Evolutionary conservation across 495 filamentous ascomycete genomes (phyloP).

Genomic region (Podospora appendiculata): DNA sequence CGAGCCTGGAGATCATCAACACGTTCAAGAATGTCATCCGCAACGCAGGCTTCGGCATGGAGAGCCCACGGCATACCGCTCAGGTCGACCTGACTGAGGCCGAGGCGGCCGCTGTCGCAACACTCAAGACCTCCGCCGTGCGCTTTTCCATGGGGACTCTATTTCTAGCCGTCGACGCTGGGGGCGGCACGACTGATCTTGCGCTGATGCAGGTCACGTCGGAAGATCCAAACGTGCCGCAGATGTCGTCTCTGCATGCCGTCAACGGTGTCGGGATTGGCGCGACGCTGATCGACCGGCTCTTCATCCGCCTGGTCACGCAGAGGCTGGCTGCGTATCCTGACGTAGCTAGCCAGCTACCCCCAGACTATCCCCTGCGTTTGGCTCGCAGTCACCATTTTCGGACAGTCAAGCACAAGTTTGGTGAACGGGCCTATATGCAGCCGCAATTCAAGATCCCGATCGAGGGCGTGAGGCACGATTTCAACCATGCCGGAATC

Average conservation of each 20-base stretch:
- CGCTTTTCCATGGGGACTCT: constrained; percentile 20
- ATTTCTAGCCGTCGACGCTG: constrained; percentile 29
- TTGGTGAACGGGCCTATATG: constrained; percentile 29
- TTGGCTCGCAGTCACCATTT: constrained; percentile 25
- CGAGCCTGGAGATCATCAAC: constrained; percentile 48
- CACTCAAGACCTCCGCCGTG: constrained; percentile 25
- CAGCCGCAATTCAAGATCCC: constrained; percentile 22
- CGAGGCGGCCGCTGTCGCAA: constrained; percentile 56
- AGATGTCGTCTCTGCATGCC: constrained; percentile 25
- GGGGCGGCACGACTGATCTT: constrained; percentile 31
- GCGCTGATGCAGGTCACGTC: constrained; percentile 28
- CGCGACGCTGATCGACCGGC: constrained; percentile 27
- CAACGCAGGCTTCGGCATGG: constrained; percentile 43
- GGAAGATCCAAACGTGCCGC: constrained; percentile 17
- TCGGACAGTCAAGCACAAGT: constrained; percentile 31
- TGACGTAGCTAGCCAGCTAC: constrained; percentile 16
- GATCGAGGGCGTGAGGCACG: constrained; percentile 25
- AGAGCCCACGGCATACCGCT: constrained; percentile 36
- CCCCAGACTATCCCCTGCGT: constrained; percentile 17
- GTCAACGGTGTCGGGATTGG: constrained; percentile 33
- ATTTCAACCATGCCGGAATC: constrained; percentile 28
- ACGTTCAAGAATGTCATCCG: constrained; percentile 43
- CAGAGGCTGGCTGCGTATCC: constrained; percentile 17
- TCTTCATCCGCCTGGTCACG: constrained; percentile 23
- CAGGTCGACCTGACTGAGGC: constrained; percentile 61